Evolutionary conservation across 441 rosid genomes (phyloP), one percentile per base, ranked within the genome.

Genomic region (Gossypium davidsonii): DNA sequence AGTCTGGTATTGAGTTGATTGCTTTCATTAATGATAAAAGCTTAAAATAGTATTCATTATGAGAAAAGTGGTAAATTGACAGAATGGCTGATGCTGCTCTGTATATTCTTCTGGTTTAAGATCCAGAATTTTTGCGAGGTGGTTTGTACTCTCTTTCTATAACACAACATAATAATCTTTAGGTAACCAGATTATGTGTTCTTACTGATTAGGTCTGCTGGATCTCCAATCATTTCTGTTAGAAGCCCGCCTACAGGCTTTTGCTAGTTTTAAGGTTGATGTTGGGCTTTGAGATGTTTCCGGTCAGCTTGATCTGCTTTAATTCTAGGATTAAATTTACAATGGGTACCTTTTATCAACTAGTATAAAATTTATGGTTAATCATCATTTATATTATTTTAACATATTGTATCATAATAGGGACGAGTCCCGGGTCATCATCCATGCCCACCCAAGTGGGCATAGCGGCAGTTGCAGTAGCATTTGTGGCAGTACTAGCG

Each of bases 341-440:
- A 28, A 39, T 15, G 49, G 51, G 67, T 46, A 53, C 3, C 65
- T 68, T 71, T 28, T 51, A 37, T 72, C 65, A 37, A 17, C 20
- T 72, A 68, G 63, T 52, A 21, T 23, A 2, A 20, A 75, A 73
- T 56, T 64, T 31, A 73, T 44, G 65, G 73, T 63, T 68, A 37
- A 58, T 57, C 34, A 61, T 55, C 78, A 74, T 78, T 74, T 72
- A 76, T 75, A 83, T 82, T 79, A 76, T 78, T 82, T 86, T 81
- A 81, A 86, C 80, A 84, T 85, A 79, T 88, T 87, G 85, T 85
- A 87, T 88, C 86, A 76, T 91, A 86, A 85, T 92, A 92, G 98
- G 99, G 85, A 88, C 79, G 77, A 84, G 84, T 87, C 93, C 92
- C 90, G 90, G 88, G 81, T 86, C 94, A 87, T 90, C 92, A 73